A percentile compares a stretch with the other conserved stretches of the same genome.
These are phyloP conservation scores for Nicotiana tabacum DNA, from an alignment of 257 asterid genomes.

Conservation along the genomic window DNA sequence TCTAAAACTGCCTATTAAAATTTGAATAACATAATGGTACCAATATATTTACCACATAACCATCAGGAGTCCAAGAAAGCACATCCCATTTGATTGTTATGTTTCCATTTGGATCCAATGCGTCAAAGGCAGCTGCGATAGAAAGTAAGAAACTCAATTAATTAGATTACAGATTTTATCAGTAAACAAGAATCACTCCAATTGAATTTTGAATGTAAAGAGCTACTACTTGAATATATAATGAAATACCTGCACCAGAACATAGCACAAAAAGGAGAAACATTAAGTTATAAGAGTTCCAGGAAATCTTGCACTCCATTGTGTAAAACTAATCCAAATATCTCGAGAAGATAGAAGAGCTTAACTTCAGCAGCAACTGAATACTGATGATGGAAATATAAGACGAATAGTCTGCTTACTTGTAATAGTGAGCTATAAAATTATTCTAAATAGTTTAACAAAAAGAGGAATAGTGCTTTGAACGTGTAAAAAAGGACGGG, in stretches of 20 bases:
- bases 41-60: constrained; percentile 14
- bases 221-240: too few species aligned
- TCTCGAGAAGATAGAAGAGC: background rate
- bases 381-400: background rate
- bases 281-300: background rate
- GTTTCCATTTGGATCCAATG: constrained; percentile 19
- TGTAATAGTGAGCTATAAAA: too few species aligned
- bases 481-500: too few species aligned
- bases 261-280: background rate
- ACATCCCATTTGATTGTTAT: constrained; percentile 27
- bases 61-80: constrained; percentile 22
- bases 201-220: background rate
- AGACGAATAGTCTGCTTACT: too few species aligned
- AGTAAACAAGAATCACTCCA: background rate
- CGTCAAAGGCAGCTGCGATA: constrained; percentile 14
- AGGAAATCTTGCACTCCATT: background rate
- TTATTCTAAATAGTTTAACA: too few species aligned
- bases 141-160: background rate
- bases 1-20: background rate
- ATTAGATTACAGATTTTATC: background rate
- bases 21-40: background rate
- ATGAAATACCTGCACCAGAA: background rate
- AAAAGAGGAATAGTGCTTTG: too few species aligned
- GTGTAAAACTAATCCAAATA: background rate
- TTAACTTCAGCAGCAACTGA: background rate